These are phyloP conservation scores for Coniochaeta ligniaria DNA, from an alignment of 2,329 filamentous ascomycete species.

Conservation along the genomic window DNA sequence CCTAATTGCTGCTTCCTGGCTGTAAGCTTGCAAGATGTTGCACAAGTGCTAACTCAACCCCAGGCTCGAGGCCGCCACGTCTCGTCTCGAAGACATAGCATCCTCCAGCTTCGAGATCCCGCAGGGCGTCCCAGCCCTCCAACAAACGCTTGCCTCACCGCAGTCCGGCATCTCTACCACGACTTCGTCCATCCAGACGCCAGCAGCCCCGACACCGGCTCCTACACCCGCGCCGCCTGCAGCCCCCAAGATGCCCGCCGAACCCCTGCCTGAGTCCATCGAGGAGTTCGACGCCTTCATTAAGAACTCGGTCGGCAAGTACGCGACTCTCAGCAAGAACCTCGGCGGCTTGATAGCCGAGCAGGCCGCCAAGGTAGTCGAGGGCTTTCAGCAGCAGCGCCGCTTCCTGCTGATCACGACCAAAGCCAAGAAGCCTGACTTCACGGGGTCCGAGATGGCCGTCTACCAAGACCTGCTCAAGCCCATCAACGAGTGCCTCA, in stretches of 20 bases:
- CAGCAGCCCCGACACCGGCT: slow-evolving; percentile 25
- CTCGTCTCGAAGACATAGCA: slow-evolving; percentile 92
- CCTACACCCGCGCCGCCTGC: slow-evolving; percentile 33
- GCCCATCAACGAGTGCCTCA: slow-evolving; percentile 77
- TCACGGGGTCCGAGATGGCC: slow-evolving; percentile 49
- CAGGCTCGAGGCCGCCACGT: slow-evolving; percentile 95
- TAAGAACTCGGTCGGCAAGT: slow-evolving; percentile 65
- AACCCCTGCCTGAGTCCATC: slow-evolving; percentile 67
- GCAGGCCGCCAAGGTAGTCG: slow-evolving; percentile 55
- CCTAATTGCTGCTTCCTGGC: too few relatives aligned
- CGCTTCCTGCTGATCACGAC: slow-evolving; percentile 83
- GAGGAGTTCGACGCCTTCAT: slow-evolving; percentile 84
- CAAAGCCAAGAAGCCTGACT: slow-evolving; percentile 86
- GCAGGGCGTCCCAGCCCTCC: slow-evolving; percentile 39
- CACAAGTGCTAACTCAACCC: slow-evolving; percentile 14
- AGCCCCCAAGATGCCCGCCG: slow-evolving; percentile 29
- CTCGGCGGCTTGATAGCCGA: slow-evolving; percentile 73
- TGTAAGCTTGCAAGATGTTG: too few relatives aligned
- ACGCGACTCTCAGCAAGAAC: slow-evolving; percentile 68
- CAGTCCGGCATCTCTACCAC: slow-evolving; percentile 16
- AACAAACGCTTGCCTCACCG: slow-evolving; percentile 28
- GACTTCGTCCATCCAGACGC: slow-evolving; percentile 17
- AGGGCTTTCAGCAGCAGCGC: slow-evolving; percentile 76
- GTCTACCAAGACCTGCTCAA: slow-evolving; percentile 73
- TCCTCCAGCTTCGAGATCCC: slow-evolving; percentile 60